A percentile compares a stretch with the other conserved stretches of the same genome.
Evolutionary conservation across 1,284 basidiomycete species (phyloP).

Genomic region (Acaromyces ingoldii): DNA sequence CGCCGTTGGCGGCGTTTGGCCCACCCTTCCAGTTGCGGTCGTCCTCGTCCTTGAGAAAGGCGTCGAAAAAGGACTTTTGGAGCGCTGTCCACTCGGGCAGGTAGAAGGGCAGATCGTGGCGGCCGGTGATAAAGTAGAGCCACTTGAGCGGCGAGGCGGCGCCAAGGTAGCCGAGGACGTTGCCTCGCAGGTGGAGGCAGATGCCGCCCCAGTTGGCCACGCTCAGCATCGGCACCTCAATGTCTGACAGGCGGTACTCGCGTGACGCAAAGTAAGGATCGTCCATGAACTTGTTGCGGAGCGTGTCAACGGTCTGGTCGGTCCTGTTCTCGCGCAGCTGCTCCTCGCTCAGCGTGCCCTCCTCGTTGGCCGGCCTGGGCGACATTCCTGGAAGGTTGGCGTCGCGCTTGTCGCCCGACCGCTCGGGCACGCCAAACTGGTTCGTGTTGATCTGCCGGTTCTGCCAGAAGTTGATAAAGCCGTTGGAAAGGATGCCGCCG

Average conservation of each 20-base stretch:
- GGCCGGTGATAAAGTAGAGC: constrained; percentile 48
- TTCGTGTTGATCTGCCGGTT: constrained; percentile 43
- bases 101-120: constrained; percentile 51
- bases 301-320: constrained; percentile 45
- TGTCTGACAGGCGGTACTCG: constrained; percentile 42
- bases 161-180: constrained; percentile 47
- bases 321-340: constrained; percentile 36
- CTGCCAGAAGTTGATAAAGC: constrained; percentile 48
- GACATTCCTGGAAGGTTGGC: constrained; percentile 46
- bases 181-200: constrained; percentile 47
- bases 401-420: constrained; percentile 28
- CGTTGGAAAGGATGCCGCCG: constrained; percentile 48
- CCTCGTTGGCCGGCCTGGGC: constrained; percentile 35
- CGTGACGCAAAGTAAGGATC: constrained; percentile 42
- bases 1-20: constrained; percentile 28
- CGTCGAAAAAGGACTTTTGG: constrained; percentile 47
- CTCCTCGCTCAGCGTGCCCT: constrained; percentile 37
- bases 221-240: constrained; percentile 45
- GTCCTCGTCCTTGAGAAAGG: constrained; percentile 42
- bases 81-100: constrained; percentile 41
- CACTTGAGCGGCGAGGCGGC: constrained; percentile 49
- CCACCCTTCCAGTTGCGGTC: constrained; percentile 39
- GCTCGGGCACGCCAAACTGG: constrained; percentile 44
- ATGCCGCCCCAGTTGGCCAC: constrained; percentile 51
- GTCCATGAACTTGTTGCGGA: constrained; percentile 33